A percentile compares a stretch with the other conserved stretches of the same genome.
These are phyloP conservation scores for Serendipita sp. DNA, from an alignment of 768 basidiomycete species.

Conservation along the genomic window DNA sequence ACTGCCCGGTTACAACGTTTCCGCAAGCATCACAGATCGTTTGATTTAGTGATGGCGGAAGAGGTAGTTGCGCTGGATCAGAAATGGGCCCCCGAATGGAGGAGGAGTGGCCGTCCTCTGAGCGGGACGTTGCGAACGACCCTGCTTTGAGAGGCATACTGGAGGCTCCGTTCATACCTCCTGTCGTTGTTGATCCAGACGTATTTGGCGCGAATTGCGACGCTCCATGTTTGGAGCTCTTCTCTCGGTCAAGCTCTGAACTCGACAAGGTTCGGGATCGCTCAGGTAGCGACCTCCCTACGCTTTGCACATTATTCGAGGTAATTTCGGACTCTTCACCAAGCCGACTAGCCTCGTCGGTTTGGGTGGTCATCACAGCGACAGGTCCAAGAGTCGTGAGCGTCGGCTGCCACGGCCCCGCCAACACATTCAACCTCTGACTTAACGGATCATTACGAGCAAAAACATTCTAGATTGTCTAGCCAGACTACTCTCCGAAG, in stretches of 20 bases:
- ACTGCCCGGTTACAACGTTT: constrained; percentile 66
- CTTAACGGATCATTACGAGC: too few species aligned
- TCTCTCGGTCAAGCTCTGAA: not conserved
- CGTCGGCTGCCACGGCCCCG: too few species aligned
- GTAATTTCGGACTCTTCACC: not conserved
- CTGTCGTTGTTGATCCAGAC: not conserved
- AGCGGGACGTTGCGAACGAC: constrained; percentile 1
- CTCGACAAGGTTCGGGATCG: constrained; percentile 1
- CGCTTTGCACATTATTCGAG: not conserved
- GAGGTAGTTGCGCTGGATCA: not conserved
- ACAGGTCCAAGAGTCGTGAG: not conserved
- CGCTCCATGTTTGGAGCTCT: not conserved
- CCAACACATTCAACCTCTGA: too few species aligned
- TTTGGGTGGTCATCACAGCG: not conserved
- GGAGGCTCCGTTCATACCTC: not conserved
- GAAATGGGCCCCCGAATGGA: not conserved
- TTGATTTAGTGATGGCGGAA: not conserved
- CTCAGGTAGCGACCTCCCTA: not conserved
- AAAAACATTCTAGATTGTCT: too few species aligned
- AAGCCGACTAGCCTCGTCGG: not conserved
- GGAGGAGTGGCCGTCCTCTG: constrained; percentile 4
- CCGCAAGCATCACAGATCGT: not conserved
- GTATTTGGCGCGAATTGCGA: not conserved
- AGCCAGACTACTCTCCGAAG: too few species aligned
- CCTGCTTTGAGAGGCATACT: not conserved